Conservation (phyloP, 106 monocot genomes). For the Amphibolis antarctica region DNA sequence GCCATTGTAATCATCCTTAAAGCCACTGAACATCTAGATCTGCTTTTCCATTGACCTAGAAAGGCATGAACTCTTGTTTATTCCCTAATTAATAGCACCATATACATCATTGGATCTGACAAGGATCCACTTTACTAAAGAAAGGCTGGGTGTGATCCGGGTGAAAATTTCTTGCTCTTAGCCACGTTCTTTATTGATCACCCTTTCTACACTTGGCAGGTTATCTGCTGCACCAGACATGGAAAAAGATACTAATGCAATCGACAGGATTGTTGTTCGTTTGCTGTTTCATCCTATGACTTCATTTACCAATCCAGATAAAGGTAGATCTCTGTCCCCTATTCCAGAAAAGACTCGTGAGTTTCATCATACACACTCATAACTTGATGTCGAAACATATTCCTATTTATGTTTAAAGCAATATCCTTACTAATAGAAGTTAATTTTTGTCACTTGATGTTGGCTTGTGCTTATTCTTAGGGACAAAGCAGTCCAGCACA, state of each 20-base stretch:
- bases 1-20: no score
- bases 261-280: constrained; percentile 65
- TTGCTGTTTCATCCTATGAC: constrained; percentile 51
- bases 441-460: background rate
- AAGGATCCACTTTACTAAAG: no score
- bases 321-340: constrained; percentile 34
- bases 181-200: background rate
- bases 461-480: background rate
- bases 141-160: no score
- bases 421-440: background rate
- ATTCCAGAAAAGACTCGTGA: constrained; percentile 17
- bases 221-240: constrained; percentile 16
- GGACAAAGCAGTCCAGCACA: background rate
- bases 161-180: no score
- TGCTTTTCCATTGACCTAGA: no score
- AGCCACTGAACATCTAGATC: no score
- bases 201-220: constrained; percentile 23
- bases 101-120: no score
- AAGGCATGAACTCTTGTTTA: no score
- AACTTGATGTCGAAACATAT: background rate
- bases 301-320: constrained; percentile 8
- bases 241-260: constrained; percentile 72
- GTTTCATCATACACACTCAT: background rate
- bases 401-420: background rate
- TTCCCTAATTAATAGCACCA: no score